Evolutionary conservation across 2,329 filamentous ascomycete genomes (phyloP), one percentile per base, ranked within the genome.

Genomic region (Dactylellina cionopaga): DNA sequence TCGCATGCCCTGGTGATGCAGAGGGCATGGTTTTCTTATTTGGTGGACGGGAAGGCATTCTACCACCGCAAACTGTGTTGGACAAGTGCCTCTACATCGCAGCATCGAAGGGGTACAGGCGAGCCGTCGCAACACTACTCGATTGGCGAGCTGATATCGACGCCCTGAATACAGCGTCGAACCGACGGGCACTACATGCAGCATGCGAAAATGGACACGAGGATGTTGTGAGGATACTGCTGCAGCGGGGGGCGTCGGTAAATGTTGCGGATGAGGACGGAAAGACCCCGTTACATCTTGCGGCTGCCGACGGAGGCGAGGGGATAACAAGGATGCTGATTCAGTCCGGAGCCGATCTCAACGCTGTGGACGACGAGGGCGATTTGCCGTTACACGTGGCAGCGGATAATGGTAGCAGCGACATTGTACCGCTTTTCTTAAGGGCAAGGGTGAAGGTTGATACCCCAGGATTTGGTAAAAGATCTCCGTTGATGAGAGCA

Each of bases 191-290:
- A 17, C 31, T 80, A 15, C 77, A 80, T 35, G 59, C 75, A 5
- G 80, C 79, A 1, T 79, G 79, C n/a, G 75, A 77, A 1, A 79
- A 75, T 15, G 77, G 77, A 7, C 78, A 79, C 15, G 75, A 76
- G 24, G 37, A 77, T 11, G 58, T 78, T 0, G 78, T 77, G 13
- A 66, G 74, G n/a, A 56, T 79, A 5, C 63, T 81, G 1, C 65
- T 81, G 0, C 69, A 78, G 11, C 69, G 76, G 15, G 74, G 73
- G 1, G 79, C 78, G 11, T 58, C 76, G 2, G 72, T 77, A 2
- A 60, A 77, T 6, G 76, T 79, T 2, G 64, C 74, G n/a, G 78
- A 80, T 17, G 73, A 75, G 10, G 74, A 77, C 43, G 65, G 76
- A 25, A 73, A 72, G 60, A 80, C 77, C n/a, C 77, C 79, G 2